Evolutionary conservation across 306 rosid species (phyloP), one percentile per base, ranked within the genome.

Genomic region (Quillaja saponaria): DNA sequence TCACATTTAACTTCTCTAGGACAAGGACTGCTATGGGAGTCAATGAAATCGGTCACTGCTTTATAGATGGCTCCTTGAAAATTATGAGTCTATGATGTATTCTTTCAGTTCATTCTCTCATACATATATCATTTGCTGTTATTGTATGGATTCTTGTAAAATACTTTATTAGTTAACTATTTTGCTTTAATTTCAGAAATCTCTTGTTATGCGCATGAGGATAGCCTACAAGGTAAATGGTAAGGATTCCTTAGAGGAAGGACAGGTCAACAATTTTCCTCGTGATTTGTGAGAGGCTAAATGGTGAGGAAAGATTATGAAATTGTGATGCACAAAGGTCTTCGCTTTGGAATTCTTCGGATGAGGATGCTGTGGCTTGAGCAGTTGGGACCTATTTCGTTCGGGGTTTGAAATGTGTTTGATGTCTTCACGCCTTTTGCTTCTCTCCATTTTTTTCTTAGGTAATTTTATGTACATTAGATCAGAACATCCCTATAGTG

Each of bases 171-270:
- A 12, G 42, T 69, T 67, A 51, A 41, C 55, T 55, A 55, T 13
- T 50, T 75, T n/a, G 68, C 28, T 67, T 13, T 33, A 38, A 68
- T 81, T 84, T 64, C 96, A 94, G 99, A 94, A 94, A 89, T 75
- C 86, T 55, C 91, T 89, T 18, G 78, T 94, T 76, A 94, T 94
- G 99, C 96, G 97, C 59, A 63, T 84, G 73, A 81, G 95, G 83
- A 89, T 87, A 74, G 91, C 96, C n/a, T 94, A 87, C 91, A 89
- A 89, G 86, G 50, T 68, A 67, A 84, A 94, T 75, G 81, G 87
- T 72, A 80, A 83, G 79, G 99, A 89, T 71, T 51, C 85, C 8
- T 70, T 94, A 78, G 99, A 87, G 83, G 97, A 94, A 76, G 99
- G 95, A 17, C 99, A 94, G 77, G 58, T 94, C 71, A 85, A 44